A percentile compares a stretch with the other conserved stretches of the same genome.
Conservation (phyloP, 164 flowering plant genomes). For the Piper longum region DNA sequence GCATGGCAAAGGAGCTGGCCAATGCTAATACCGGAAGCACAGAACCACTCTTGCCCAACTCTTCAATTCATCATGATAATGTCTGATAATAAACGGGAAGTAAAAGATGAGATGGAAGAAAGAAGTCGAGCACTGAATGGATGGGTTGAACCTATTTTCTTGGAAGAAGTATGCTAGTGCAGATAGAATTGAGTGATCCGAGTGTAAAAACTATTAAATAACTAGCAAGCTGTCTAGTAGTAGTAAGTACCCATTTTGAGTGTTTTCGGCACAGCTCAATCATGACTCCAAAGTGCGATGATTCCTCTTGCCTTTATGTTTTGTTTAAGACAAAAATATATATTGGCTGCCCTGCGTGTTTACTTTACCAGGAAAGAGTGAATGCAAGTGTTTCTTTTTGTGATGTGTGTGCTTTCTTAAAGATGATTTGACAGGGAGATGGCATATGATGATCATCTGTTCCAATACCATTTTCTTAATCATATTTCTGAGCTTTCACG, state of each 20-base stretch:
- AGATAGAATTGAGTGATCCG: neutral
- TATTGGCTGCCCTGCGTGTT: neutral
- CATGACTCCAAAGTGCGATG: neutral
- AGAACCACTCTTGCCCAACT: slow-evolving; percentile 21
- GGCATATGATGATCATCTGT: neutral
- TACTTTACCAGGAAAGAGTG: neutral
- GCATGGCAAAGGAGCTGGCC: slow-evolving; percentile 21
- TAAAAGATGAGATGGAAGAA: no score
- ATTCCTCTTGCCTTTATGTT: neutral
- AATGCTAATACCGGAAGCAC: slow-evolving; percentile 24
- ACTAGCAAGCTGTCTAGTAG: neutral
- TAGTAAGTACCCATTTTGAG: neutral
- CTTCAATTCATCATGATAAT: no score
- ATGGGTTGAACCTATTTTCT: no score
- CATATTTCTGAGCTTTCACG: neutral
- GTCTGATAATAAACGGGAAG: no score
- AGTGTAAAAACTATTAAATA: neutral
- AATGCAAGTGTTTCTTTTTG: neutral
- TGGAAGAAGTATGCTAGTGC: neutral
- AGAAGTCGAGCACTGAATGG: no score
- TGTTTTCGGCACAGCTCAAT: neutral
- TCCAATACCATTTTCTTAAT: neutral
- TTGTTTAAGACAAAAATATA: no score
- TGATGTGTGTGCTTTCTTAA: neutral
- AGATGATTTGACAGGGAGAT: no score